Base-by-base conservation (phyloP, 2,329 filamentous ascomycete genomes). In the Pyrenochaeta sp. region DNA sequence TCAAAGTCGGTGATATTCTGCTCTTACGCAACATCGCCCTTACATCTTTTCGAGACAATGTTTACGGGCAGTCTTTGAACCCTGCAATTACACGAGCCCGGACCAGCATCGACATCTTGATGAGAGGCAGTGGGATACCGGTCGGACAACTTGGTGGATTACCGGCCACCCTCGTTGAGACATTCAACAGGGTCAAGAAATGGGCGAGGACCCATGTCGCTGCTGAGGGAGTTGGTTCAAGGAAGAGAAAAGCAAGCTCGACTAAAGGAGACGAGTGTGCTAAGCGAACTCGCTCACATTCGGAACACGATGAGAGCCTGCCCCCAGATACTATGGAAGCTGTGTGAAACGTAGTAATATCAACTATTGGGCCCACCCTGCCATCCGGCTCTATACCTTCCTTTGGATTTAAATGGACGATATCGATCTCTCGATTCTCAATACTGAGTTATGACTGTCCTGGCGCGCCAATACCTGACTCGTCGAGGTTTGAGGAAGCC, bases 51-150 rank as follows among this genome's bases (percentile, higher is more conserved):
- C 85, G 85, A 50, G 86, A 87, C 46, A 89, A 86, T 67, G 93
- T 97, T 0, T 93, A 95, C 68, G 93, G 94, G 0, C 91, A 96
- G 74, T 95, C 90, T 70, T 79, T 97, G 61, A 86, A 90, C 28
- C 86, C 85, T 62, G 87, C 87, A 7, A 84, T 91, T 67, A 93
- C 91, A 7, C 88, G 86, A 65, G 84, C 92, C 25, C 72, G 72
- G 46, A 82, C 92, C 3, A 87, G 84, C 60, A 80, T 94, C 27
- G 84, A 88, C 61, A 78, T 96, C 43, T 77, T 96, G 19, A 87
- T 87, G 67, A 83, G 87, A 24, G 79, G 81, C 54, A 82, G 78
- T 68, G 83, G 79, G 3, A 73, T 80, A 1, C 80, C 78, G 24
- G 82, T 85, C 48, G 74, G 90, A 37, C 73, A 78, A 64, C 71